Conservation (phyloP, 208 protist genomes). For the Crithidia expoeki region DNA sequence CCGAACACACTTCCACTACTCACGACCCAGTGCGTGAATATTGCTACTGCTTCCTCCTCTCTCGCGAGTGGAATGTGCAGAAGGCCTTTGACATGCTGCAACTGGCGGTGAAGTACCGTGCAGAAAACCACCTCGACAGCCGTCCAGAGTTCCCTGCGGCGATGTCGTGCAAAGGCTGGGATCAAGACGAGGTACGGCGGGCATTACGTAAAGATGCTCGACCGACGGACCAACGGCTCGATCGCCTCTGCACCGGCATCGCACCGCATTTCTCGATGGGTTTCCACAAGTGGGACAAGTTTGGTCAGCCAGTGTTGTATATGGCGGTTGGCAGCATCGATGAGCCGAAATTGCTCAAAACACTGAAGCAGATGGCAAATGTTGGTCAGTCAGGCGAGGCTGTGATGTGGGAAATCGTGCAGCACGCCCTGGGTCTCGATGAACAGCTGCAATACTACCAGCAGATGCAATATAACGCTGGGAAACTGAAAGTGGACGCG, state of each 20-base stretch:
- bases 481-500: conserved; percentile 11
- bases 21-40: conserved; percentile 40
- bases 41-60: conserved; percentile 53
- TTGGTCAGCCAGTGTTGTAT: conserved; percentile 48
- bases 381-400: conserved; percentile 23
- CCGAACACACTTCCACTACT: not conserved
- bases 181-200: conserved; percentile 29
- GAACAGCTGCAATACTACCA: conserved; percentile 30
- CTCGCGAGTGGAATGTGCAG: conserved; percentile 53
- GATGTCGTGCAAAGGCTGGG: conserved; percentile 52
- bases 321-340: conserved; percentile 41
- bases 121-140: conserved; percentile 38
- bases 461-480: conserved; percentile 19
- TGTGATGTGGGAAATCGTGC: conserved; percentile 26
- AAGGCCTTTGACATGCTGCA: conserved; percentile 60
- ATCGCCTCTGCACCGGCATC: conserved; percentile 36
- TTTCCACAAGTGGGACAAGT: conserved; percentile 54
- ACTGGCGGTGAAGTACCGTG: conserved; percentile 33
- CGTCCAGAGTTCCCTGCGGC: conserved; percentile 37
- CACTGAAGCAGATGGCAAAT: conserved; percentile 29
- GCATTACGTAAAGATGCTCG: conserved; percentile 6
- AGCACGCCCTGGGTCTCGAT: conserved; percentile 45
- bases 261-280: conserved; percentile 23
- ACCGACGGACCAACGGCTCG: conserved; percentile 15
- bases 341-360: conserved; percentile 25